Conservation (phyloP, 129 eudicot genomes). For the Ambrosia artemisiifolia region DNA sequence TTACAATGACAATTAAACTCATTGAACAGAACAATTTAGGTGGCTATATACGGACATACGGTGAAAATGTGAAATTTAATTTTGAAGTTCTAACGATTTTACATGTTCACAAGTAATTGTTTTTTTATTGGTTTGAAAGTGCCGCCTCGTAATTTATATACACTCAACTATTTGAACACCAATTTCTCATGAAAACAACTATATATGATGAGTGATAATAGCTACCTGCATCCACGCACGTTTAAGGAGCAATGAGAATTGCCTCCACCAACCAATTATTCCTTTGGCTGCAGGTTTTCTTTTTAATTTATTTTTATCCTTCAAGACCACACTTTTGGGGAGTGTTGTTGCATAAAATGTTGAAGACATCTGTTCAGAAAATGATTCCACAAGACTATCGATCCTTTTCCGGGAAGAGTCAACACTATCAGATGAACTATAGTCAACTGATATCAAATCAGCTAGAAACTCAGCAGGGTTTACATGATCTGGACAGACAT, state of each 20-base stretch:
- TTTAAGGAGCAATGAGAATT: conserved; percentile 76
- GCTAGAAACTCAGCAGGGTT: conserved; percentile 98
- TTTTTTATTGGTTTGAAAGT: background rate
- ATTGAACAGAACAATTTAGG: background rate
- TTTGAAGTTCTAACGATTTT: background rate
- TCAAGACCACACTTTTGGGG: conserved; percentile 25
- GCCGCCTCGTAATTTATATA: background rate
- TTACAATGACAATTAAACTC: background rate
- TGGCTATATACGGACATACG: background rate
- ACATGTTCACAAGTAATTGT: background rate
- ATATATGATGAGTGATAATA: background rate
- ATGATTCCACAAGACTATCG: conserved; percentile 81
- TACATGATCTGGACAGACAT: conserved; percentile 80
- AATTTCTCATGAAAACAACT: conserved; percentile 7
- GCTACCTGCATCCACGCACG: conserved; percentile 99
- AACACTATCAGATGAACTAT: conserved; percentile 85
- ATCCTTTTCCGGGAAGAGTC: conserved; percentile 75
- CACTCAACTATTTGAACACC: conserved; percentile 1
- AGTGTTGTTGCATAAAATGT: conserved; percentile 68
- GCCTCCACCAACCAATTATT: conserved; percentile 85
- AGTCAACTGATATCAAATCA: conserved; percentile 93
- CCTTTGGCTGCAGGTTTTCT: conserved; percentile 40
- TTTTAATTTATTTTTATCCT: conserved; percentile 28
- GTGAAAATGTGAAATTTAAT: background rate
- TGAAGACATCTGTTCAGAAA: conserved; percentile 57